Evolutionary conservation across 1,284 basidiomycete species (phyloP).

Genomic region (Sanguinoderma infundibulare): DNA sequence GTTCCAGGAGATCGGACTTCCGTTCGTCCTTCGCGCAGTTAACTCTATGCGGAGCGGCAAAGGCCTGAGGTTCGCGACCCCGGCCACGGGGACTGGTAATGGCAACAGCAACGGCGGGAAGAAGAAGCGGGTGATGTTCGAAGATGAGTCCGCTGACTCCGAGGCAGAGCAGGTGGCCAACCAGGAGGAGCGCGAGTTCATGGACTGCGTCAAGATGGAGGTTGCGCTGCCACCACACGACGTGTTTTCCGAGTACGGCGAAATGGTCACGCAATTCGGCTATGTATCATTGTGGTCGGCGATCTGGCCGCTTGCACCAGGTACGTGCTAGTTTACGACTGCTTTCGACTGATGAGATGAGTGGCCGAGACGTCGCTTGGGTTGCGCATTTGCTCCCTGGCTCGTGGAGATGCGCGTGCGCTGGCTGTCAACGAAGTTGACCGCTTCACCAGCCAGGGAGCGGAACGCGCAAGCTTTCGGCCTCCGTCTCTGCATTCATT

Average conservation of each 20-base stretch:
- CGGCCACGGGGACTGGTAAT: conserved; percentile 26
- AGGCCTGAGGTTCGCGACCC: conserved; percentile 29
- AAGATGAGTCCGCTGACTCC: conserved; percentile 54
- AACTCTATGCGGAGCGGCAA: conserved; percentile 53
- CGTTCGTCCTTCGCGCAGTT: conserved; percentile 75
- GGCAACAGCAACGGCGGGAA: conserved; percentile 33
- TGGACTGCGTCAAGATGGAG: conserved; percentile 81
- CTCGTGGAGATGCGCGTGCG: background rate
- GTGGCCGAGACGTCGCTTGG: background rate
- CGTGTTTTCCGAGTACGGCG: conserved; percentile 86
- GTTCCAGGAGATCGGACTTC: conserved; percentile 85
- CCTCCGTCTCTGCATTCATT: background rate
- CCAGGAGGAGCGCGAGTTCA: conserved; percentile 70
- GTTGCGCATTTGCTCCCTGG: background rate
- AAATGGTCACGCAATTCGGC: conserved; percentile 97
- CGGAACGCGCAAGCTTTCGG: background rate
- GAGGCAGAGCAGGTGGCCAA: conserved; percentile 42
- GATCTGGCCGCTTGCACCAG: conserved; percentile 93
- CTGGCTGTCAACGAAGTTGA: background rate
- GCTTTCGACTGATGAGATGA: background rate
- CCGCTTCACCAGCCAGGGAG: background rate
- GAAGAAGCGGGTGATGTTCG: conserved; percentile 76
- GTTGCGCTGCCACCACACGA: conserved; percentile 83
- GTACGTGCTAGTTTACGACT: conserved; percentile 40
- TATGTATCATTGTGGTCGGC: conserved; percentile 92